A percentile compares a stretch with the other conserved stretches of the same genome.
These are phyloP conservation scores for Syzygium syzygioides DNA, from an alignment of 441 rosid genomes.

Conservation along the genomic window DNA sequence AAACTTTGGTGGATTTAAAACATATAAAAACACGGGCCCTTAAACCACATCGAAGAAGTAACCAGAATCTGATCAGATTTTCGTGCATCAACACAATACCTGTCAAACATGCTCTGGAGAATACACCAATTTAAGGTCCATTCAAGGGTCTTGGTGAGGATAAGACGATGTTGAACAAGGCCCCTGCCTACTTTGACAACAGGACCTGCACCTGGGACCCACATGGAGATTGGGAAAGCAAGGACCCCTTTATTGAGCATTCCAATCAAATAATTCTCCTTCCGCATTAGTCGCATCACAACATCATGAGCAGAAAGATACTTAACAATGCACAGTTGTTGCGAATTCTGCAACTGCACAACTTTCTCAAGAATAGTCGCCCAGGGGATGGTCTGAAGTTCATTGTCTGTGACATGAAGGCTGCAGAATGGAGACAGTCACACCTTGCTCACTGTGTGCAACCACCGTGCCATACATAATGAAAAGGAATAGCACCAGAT, in stretches of 20 bases:
- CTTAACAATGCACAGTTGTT: conserved; percentile 87
- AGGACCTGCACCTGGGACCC: conserved; percentile 98
- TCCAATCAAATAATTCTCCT: conserved; percentile 97
- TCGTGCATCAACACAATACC: conserved; percentile 34
- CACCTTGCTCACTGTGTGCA: conserved; percentile 7
- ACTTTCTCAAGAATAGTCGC: conserved; percentile 88
- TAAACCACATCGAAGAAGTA: neutral
- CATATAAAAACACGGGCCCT: neutral
- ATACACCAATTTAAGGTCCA: conserved; percentile 99
- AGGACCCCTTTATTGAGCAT: conserved; percentile 96
- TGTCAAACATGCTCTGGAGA: conserved; percentile 98
- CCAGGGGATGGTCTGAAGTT: conserved; percentile 97
- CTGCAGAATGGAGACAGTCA: conserved; percentile 45
- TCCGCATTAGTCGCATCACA: conserved; percentile 95
- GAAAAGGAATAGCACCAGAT: neutral
- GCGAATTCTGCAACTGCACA: conserved; percentile 72
- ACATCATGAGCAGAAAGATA: conserved; percentile 94
- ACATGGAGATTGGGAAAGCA: conserved; percentile 73
- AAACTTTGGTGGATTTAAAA: neutral
- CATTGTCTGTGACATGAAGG: conserved; percentile 85
- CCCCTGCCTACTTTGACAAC: conserved; percentile 45
- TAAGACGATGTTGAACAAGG: conserved; percentile 46
- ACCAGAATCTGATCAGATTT: neutral
- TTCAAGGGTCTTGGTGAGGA: conserved; percentile 89
- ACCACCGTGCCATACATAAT: neutral